Evolutionary conservation across 495 filamentous ascomycete species (phyloP), one percentile per base, ranked within the genome.

Genomic region (Neurospora sp.): DNA sequence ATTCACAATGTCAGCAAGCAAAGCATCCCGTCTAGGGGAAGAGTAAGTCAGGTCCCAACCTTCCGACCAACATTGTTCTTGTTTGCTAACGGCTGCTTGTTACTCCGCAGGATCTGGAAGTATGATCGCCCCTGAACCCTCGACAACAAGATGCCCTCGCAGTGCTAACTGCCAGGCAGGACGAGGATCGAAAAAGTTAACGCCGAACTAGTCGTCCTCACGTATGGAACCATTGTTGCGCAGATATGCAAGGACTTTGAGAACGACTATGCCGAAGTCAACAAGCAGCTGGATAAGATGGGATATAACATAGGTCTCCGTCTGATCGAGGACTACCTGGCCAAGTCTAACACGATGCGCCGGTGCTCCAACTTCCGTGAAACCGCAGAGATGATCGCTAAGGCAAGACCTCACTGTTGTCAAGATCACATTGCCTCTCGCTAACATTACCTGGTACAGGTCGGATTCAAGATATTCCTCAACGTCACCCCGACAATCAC

Each of bases 381-480:
- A 79, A 98, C 96, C 20, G 95, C 94, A 45, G 96, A 99, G 83
- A 96, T 94, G 88, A 94, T 98, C 74, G 89, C 94, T 0, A 97
- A 96, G 89, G 96, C 96, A 81, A 37, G 78, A n/a, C 27, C 4
- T 44, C 40, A 3, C 4, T 3, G 22, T 1, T 35, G 27, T 1
- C 22, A 37, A 22, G 16, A 8, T 16, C 35, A 3, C 8, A 31
- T 53, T 71, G 39, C 41, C 17, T 38, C 44, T 31, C 8, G 9
- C 12, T 48, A 17, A 61, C 45, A 17, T n/a, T 68, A 5, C 17
- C 20, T 27, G 39, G 0, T 4, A 70, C 76, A 98, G 94, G 91
- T 98, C 74, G 96, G 96, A 71, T 99, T 99, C 84, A 98, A 98
- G 86, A 96, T 98, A 72, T 99, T 99, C 81, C 89, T 99, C 71